Evolutionary conservation across 306 rosid species (phyloP), one percentile per base, ranked within the genome.

Genomic region (Fagus crenata): DNA sequence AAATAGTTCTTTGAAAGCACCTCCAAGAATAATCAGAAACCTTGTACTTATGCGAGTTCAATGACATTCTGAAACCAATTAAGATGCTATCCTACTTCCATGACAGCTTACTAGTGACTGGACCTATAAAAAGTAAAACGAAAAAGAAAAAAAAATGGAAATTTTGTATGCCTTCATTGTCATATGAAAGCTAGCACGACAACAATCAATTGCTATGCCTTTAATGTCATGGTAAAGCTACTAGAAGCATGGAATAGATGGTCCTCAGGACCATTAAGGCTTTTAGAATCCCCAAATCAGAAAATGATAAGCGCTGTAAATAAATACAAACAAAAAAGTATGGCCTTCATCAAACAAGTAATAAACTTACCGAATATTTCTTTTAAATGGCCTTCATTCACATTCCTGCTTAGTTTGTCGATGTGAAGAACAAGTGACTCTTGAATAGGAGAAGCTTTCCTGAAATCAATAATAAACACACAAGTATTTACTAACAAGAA

Each of bases 331-430:
- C 5, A 60, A 61, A 33, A 14, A 15, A 4, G 7, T 36, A 3
- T 77, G 49, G 64, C 75, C 11, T 61, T 60, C 75, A 64, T 69
- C 39, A 72, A 17, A 43, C 1, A 77, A 68, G 40, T 82, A 56
- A 46, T 72, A 76, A 67, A 73, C 99, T 67, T 91, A 96, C 99
- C 74, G 76, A 96, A 96, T 41, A 96, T 96, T 84, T 96, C 99
- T 82, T 76, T 87, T 77, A 96, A 84, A 87, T 96, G 98, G 84
- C 97, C 97, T 81, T 96, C 99, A 60, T 96, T 80, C 82, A 96
- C 99, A 85, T 96, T 96, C 87, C 99, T 89, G 75, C 97, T 91
- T 76, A 96, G 98, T 67, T 89, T 84, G 42, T 96, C 98, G 53
- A 96, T 78, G 51, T 89, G 93, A 77, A 96, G 98, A 78, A 91